Conservation (phyloP, 2,329 filamentous ascomycete species). For the Tolypocladium guangdongense region DNA sequence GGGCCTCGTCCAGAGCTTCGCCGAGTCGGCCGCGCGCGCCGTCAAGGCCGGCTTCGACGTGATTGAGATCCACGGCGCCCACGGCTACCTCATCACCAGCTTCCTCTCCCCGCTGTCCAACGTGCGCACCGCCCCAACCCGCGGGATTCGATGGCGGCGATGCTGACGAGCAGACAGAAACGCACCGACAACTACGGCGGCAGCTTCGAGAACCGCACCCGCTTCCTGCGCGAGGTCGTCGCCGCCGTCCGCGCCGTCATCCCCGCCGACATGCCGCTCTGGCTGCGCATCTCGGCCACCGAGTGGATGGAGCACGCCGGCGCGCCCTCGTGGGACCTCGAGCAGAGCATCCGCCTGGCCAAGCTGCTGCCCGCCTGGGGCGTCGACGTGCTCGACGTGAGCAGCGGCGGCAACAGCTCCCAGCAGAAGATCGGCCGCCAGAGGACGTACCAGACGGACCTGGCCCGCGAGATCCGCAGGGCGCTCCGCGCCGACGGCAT, state of each 20-base stretch:
- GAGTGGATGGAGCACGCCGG: conserved; percentile 47
- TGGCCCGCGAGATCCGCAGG: conserved; percentile 61
- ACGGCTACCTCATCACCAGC: conserved; percentile 56
- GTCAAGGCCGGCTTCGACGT: conserved; percentile 63
- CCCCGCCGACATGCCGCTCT: conserved; percentile 42
- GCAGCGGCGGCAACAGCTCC: conserved; percentile 59
- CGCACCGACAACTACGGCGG: conserved; percentile 57
- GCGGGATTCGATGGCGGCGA: fast-evolving
- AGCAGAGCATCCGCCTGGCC: conserved; percentile 51
- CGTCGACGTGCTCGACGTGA: conserved; percentile 76
- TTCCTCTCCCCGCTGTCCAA: conserved; percentile 53
- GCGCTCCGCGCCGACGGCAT: conserved; percentile 40
- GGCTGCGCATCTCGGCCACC: conserved; percentile 49
- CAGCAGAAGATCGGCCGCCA: conserved; percentile 48
- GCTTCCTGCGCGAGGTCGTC: conserved; percentile 46
- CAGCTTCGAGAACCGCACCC: conserved; percentile 52
- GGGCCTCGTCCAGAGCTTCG: conserved; percentile 51
- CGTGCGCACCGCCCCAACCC: conserved; percentile 16
- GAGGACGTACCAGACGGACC: conserved; percentile 62
- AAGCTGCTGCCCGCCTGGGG: conserved; percentile 59
- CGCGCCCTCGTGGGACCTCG: conserved; percentile 52
- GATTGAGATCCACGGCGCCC: conserved; percentile 57
- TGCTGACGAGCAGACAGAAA: conserved; percentile 18
- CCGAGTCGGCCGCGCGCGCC: conserved; percentile 45
- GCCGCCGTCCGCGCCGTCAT: conserved; percentile 39